phyloP scores from a whole-genome alignment of 2,329 filamentous ascomycete species.

The Iodosphaeria phyllophila region DNA sequence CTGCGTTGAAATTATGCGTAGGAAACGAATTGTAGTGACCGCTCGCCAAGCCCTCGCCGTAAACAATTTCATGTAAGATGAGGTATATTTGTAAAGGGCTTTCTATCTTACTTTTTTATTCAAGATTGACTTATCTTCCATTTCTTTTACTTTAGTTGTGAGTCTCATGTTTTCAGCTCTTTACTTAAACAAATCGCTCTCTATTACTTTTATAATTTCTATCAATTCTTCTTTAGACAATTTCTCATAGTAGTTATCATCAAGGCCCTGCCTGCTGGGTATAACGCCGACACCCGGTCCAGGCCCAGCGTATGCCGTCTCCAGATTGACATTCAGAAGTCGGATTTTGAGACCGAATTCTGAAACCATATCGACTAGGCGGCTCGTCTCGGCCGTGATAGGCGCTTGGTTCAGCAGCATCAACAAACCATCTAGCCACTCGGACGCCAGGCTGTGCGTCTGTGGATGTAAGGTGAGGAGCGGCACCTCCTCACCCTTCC shows the following conservation, averaged over 20 bases:
- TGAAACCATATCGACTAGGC: constrained; percentile 66
- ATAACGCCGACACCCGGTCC: constrained; percentile 54
- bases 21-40: too few relatives aligned
- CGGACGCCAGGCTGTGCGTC: constrained; percentile 68
- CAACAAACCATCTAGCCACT: constrained; percentile 89
- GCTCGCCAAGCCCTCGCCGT: too few relatives aligned
- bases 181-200: too few relatives aligned
- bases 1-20: too few relatives aligned
- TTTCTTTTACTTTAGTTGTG: too few relatives aligned
- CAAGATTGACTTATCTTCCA: too few relatives aligned
- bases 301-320: constrained; percentile 51
- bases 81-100: too few relatives aligned
- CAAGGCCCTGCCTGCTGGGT: constrained; percentile 66
- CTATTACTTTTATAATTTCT: too few relatives aligned
- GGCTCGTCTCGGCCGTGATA: constrained; percentile 92
- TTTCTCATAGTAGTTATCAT: constrained; percentile 90
- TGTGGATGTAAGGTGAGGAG: constrained; percentile 70
- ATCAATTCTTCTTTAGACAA: constrained; percentile 22
- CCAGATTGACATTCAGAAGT: constrained; percentile 75
- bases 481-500: constrained; percentile 43
- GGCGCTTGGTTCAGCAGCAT: constrained; percentile 92
- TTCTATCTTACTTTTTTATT: too few relatives aligned
- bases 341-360: constrained; percentile 89
- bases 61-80: too few relatives aligned
- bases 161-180: too few relatives aligned